Percentiles rank a stretch among this genome's conserved stretches.
Evolutionary conservation across 78 protist species (phyloP).

Genomic region (Cavenderia fasciculata): DNA sequence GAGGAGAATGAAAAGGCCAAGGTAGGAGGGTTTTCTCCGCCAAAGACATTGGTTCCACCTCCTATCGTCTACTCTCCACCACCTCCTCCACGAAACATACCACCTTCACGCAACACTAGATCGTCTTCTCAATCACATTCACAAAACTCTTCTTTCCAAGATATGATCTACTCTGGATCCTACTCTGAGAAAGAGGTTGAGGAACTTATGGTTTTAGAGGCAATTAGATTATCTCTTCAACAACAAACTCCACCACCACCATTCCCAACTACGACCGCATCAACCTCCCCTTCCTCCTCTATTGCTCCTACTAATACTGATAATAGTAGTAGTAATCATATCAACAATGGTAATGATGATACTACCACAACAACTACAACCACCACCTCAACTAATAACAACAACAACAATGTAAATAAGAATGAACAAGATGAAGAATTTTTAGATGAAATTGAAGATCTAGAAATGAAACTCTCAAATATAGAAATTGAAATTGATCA

Average conservation of each 20-base stretch:
- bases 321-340: too few relatives aligned
- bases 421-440: too few relatives aligned
- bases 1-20: conserved; percentile 65
- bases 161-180: conserved; percentile 28
- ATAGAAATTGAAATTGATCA: too few relatives aligned
- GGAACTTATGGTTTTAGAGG: conserved; percentile 50
- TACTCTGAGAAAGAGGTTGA: conserved; percentile 50
- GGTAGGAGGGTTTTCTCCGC: neutral
- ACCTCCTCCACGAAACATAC: too few relatives aligned
- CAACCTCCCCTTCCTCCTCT: too few relatives aligned
- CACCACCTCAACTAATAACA: conserved; percentile 15
- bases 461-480: too few relatives aligned
- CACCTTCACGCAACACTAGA: neutral
- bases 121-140: neutral
- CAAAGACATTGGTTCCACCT: neutral
- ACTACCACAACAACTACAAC: too few relatives aligned
- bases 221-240: conserved; percentile 64
- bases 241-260: too few relatives aligned
- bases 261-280: too few relatives aligned
- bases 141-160: conserved; percentile 6
- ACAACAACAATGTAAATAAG: neutral
- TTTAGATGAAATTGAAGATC: too few relatives aligned
- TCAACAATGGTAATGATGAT: too few relatives aligned
- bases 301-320: too few relatives aligned
- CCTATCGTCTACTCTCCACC: conserved; percentile 9